Base-by-base conservation (phyloP, 1,284 basidiomycete species). In the Rhodotorula sp. region DNA sequence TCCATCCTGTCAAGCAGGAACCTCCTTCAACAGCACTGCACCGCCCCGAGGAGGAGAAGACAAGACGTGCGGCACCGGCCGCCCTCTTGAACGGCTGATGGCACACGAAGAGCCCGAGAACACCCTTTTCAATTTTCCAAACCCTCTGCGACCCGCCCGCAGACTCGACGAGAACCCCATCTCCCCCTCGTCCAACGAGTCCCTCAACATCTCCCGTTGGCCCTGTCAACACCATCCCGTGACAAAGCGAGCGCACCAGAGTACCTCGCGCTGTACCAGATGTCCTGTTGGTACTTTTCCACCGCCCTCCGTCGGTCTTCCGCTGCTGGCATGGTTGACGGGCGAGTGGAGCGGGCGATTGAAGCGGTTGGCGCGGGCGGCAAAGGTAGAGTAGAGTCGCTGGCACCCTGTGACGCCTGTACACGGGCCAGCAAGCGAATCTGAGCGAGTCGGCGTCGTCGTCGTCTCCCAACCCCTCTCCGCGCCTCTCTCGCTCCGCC, bases 221-320 rank as follows among this genome's bases (percentile, higher is more conserved):
- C 22, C 19, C 34, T 24, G 0, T 36, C 24, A 32, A 13, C 36
- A 15, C 34, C 2, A 20, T 17, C 17, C 11, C 24, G 20, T 17
- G 24, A 24, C n/a, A 15, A 20, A 15, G 7, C 1, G 22, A 11
- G 54, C 66, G 17, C 6, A 32, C 60, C 60, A 13, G 39, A 17
- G 29, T 62, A 64, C 24, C 54, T 34, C 3, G 49, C 29, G 29
- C 39, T 54, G 59, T 66, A 59, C 24, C 65, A 74, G 61, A 74
- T 70, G 9, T 46, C 20, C 6, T 70, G 65, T 2, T 52, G 30
- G 59, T 58, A 68, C 53, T 64, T 57, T 2, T 69, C 73, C 10
- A 74, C 65, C 48, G 65, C 73, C 17, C 67, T 46, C 29, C 62
- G 53, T 30, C 61, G 58, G 52, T 74, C 64, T 44, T 70, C 68